phyloP scores from a whole-genome alignment of 2,329 filamentous ascomycete species.

The Rhynchosporium graminicola region DNA sequence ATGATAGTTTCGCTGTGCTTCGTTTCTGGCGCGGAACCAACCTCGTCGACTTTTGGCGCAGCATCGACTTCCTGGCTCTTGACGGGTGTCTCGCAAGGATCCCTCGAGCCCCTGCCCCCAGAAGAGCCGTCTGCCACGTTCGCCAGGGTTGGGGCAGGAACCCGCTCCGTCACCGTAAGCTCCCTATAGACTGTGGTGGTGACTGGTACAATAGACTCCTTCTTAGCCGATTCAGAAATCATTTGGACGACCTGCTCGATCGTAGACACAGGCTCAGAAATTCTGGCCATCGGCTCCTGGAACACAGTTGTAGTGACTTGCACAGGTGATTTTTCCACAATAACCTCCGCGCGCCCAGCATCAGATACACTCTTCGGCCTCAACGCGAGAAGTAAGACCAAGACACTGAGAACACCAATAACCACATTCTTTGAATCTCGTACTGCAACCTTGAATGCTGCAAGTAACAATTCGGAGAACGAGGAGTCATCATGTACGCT shows the following conservation, averaged over 20 bases:
- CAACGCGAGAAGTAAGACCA: conserved; percentile 55
- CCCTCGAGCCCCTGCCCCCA: neutral
- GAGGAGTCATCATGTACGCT: conserved; percentile 43
- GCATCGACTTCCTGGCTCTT: neutral
- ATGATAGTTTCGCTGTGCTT: neutral
- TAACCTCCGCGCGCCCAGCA: neutral
- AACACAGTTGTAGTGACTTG: conserved; percentile 23
- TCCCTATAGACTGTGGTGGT: conserved; percentile 22
- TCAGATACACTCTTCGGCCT: conserved; percentile 28
- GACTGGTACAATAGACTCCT: conserved; percentile 6
- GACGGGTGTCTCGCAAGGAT: neutral
- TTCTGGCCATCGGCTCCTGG: neutral
- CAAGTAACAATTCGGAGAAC: conserved; percentile 55
- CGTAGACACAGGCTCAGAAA: neutral
- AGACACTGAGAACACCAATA: conserved; percentile 55
- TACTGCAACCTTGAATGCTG: conserved; percentile 55
- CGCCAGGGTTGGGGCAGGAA: conserved; percentile 10
- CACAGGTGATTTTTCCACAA: conserved; percentile 14
- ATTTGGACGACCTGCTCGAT: conserved; percentile 5
- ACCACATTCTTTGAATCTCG: conserved; percentile 60
- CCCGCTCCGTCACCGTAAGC: conserved; percentile 17
- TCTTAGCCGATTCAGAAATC: neutral
- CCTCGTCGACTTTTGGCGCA: neutral
- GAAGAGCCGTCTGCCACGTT: neutral
- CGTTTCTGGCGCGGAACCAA: neutral